These are phyloP conservation scores for Aureobasidium sp. DNA, from an alignment of 2,329 filamentous ascomycete genomes.

Conservation along the genomic window DNA sequence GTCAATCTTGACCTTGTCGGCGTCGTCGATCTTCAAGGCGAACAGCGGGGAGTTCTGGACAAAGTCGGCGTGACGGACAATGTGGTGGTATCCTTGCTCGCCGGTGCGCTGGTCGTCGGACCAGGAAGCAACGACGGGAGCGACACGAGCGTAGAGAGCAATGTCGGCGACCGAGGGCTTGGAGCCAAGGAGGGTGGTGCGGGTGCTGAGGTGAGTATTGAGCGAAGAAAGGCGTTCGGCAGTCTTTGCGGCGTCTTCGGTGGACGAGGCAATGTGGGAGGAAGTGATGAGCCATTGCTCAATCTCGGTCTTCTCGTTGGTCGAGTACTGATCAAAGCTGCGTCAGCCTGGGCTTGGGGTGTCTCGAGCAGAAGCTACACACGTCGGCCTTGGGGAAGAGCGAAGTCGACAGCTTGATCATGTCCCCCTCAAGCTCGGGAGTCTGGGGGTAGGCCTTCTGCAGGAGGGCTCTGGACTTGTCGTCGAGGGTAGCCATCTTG, in stretches of 20 bases:
- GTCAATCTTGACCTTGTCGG: conserved; percentile 73
- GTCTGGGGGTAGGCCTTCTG: conserved; percentile 29
- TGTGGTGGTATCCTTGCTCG: conserved; percentile 79
- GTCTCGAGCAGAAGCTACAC: neutral
- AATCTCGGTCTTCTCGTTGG: conserved; percentile 78
- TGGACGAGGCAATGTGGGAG: conserved; percentile 56
- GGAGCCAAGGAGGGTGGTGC: conserved; percentile 79
- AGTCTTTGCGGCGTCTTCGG: conserved; percentile 51
- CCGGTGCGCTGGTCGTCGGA: conserved; percentile 80
- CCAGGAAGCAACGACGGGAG: conserved; percentile 72
- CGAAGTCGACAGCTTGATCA: conserved; percentile 29
- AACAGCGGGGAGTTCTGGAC: conserved; percentile 79
- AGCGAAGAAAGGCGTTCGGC: conserved; percentile 66
- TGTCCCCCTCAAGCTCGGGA: conserved; percentile 27
- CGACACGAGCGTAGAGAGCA: conserved; percentile 71
- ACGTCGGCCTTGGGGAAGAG: conserved; percentile 30
- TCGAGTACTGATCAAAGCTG: conserved; percentile 52
- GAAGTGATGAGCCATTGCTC: conserved; percentile 81
- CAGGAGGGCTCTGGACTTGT: conserved; percentile 27
- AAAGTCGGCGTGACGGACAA: conserved; percentile 88
- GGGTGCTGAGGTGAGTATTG: conserved; percentile 79
- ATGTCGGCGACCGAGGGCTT: conserved; percentile 87
- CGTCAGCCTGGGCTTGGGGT: conserved; percentile 29
- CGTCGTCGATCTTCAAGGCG: conserved; percentile 60
- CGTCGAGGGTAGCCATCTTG: conserved; percentile 30